Evolutionary conservation across 1,284 basidiomycete genomes (phyloP), one percentile per base, ranked within the genome.

Genomic region (Ganoderma sinense): DNA sequence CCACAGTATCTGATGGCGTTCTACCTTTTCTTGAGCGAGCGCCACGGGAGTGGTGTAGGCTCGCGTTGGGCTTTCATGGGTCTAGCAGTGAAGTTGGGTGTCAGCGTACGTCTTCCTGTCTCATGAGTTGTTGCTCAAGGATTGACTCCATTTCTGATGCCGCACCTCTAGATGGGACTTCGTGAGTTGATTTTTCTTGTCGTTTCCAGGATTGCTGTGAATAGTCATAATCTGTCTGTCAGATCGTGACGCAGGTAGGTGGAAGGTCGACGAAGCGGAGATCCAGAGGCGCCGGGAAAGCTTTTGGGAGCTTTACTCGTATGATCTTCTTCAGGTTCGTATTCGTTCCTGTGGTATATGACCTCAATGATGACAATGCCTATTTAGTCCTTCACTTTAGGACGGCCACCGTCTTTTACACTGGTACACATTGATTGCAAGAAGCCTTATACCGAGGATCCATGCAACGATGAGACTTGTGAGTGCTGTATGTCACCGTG

Each of bases 31-130:
- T 81, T 94, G 69, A 86, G 88, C 67, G 92, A 94, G 80, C 86
- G 91, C 72, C 90, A 93, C 78, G 91, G 91, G 20, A 89, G 86
- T 33, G 88, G 85, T 73, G 89, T 90, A 71, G 91, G 91, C 20
- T 87, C 88, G n/a, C 85, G 92, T 45, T 94, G 92, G 92, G 88
- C 89, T 10, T 88, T 91, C 69, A 93, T 93, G 86, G 93, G 92
- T 29, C 85, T 94, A 64, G 90, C 92, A 23, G 89, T 93, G 70
- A 94, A 93, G 81, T 82, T 94, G 68, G 90, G 89, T 41, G 91
- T 94, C 77, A 92, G 91, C 78, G 92, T 94, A 76, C 84, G 91
- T 86, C 20, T 33, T 39, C 56, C 43, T 10, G 33, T 48, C 33
- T 26, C 39, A 39, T 10, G 36, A 39, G 36, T 45, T 23, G 53